These are phyloP conservation scores for Coemansia sp. DNA, from an alignment of 192 early-diverging fungal genomes.

Conservation along the genomic window DNA sequence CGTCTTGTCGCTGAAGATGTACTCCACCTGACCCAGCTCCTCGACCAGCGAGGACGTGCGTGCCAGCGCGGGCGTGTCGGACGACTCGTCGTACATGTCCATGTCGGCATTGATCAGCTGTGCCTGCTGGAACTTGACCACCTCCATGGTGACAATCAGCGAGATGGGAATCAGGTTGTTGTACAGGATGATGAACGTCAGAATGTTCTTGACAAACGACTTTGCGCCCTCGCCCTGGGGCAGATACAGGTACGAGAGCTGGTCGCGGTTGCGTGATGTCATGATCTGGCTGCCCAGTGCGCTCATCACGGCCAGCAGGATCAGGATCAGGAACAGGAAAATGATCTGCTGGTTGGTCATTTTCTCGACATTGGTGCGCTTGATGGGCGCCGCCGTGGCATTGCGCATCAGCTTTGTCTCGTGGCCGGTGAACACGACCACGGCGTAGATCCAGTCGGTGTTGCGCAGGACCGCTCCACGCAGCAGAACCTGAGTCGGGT, in stretches of 20 bases:
- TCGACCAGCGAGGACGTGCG: conserved; percentile 92
- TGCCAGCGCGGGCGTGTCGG: conserved; percentile 89
- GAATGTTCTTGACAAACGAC: conserved; percentile 82
- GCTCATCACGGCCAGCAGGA: conserved; percentile 81
- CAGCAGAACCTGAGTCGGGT: conserved; percentile 90
- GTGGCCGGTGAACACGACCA: conserved; percentile 96
- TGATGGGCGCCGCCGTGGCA: conserved; percentile 86
- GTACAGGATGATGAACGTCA: conserved; percentile 98
- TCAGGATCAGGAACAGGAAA: conserved; percentile 83
- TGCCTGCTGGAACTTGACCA: conserved; percentile 91
- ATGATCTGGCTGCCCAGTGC: conserved; percentile 76
- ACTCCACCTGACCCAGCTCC: conserved; percentile 96
- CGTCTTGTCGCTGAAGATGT: conserved; percentile 97
- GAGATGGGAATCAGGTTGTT: conserved; percentile 99
- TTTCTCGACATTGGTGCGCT: conserved; percentile 84
- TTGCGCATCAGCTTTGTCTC: conserved; percentile 98
- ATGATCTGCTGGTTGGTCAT: conserved; percentile 93
- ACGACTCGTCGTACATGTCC: conserved; percentile 94
- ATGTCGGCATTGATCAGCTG: conserved; percentile 86
- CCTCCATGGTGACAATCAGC: conserved; percentile 98
- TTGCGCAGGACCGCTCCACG: conserved; percentile 92
- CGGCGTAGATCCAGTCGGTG: conserved; percentile 89
- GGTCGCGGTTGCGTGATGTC: conserved; percentile 41
- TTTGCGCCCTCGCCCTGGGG: conserved; percentile 32
- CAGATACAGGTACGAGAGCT: conserved; percentile 51